phyloP scores from a whole-genome alignment of 495 filamentous ascomycete species.

The Trichoderma orchidacearum region DNA sequence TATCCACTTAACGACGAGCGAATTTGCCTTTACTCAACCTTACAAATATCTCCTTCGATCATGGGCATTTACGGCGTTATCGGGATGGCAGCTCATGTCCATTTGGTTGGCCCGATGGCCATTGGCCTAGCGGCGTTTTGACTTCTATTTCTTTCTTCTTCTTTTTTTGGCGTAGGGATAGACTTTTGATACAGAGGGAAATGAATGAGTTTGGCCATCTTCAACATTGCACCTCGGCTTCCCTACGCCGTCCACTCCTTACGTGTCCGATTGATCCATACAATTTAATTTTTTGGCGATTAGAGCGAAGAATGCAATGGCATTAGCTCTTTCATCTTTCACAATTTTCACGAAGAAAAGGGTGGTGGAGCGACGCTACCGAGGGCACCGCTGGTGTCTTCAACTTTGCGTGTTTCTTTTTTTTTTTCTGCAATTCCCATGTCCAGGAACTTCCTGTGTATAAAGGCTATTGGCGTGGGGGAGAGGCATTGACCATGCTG shows the following conservation, averaged over 20 bases:
- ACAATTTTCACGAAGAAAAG: neutral
- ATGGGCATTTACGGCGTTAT: constrained; percentile 38
- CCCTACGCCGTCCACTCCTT: constrained; percentile 34
- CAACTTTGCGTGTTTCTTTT: neutral
- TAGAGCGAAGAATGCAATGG: neutral
- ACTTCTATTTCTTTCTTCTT: constrained; percentile 4
- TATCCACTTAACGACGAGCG: constrained; percentile 27
- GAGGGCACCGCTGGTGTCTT: neutral
- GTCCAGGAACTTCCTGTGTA: neutral
- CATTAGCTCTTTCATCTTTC: neutral
- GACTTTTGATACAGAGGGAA: constrained; percentile 3
- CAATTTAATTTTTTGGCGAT: constrained; percentile 6
- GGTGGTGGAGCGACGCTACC: neutral
- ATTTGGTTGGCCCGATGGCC: constrained; percentile 25
- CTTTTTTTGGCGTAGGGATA: constrained; percentile 21
- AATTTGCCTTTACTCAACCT: constrained; percentile 34
- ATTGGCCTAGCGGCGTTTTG: constrained; percentile 16
- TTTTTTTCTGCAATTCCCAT: neutral
- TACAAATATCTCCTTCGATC: constrained; percentile 15
- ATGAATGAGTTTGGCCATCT: constrained; percentile 15
- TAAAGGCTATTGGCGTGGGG: neutral
- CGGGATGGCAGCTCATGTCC: constrained; percentile 27
- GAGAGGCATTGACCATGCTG: neutral
- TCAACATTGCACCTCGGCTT: constrained; percentile 12
- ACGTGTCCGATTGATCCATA: constrained; percentile 2